Percentiles rank a stretch among this genome's conserved stretches.
phyloP scores from a whole-genome alignment of 305 asterid species.

The Andrographis paniculata region DNA sequence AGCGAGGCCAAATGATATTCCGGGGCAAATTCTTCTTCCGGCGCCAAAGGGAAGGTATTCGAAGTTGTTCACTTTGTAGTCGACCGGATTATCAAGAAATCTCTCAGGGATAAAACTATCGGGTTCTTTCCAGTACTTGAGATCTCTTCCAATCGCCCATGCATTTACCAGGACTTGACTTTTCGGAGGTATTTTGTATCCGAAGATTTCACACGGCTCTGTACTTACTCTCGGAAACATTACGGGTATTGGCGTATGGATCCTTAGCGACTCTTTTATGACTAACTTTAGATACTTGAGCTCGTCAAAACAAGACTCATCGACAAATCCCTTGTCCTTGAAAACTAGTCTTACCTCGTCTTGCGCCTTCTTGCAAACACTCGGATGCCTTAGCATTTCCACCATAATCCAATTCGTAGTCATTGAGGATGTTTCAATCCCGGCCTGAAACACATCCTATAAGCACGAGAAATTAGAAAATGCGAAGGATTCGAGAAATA shows the following conservation, averaged over 20 bases:
- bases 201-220: background rate
- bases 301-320: background rate
- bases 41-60: background rate
- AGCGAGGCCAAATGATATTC: background rate
- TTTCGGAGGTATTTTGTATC: background rate
- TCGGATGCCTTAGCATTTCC: constrained; percentile 1
- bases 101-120: background rate
- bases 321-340: background rate
- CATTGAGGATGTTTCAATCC: background rate
- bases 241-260: constrained; percentile 1
- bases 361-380: background rate
- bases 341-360: background rate
- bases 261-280: constrained; percentile 3
- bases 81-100: background rate
- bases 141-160: constrained; percentile 5
- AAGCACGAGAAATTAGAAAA: background rate
- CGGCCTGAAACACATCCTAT: constrained; percentile 2
- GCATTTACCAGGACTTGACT: background rate
- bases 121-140: background rate
- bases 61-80: background rate
- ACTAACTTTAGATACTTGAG: background rate
- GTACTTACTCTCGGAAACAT: background rate
- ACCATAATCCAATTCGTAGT: constrained; percentile 4
- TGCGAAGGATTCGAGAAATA: too few relatives aligned
- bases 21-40: constrained; percentile 2